Conservation (phyloP, 1,139 yeast species). For the Nakaseomyces glabratus region DNA sequence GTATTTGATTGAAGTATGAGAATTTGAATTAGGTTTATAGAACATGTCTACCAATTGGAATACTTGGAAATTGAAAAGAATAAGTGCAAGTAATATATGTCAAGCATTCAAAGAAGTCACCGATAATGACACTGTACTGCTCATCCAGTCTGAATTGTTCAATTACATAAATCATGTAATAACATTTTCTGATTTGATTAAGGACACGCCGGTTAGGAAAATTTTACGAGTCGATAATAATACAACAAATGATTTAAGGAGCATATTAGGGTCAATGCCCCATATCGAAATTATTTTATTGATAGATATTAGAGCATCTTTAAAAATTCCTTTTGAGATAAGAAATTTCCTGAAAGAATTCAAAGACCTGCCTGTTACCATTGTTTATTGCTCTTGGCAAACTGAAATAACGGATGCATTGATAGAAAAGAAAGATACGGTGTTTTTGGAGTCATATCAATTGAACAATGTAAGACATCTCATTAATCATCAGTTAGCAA, state of each 20-base stretch:
- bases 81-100: slow-evolving; percentile 14
- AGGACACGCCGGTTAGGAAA: slow-evolving; percentile 22
- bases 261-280: slow-evolving; percentile 11
- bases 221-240: slow-evolving; percentile 20
- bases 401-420: slow-evolving; percentile 14
- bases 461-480: no score
- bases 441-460: no score
- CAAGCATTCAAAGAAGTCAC: slow-evolving; percentile 14
- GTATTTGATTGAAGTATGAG: no score
- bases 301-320: slow-evolving; percentile 23
- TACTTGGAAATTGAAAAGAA: slow-evolving; percentile 20
- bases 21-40: no score
- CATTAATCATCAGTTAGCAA: no score
- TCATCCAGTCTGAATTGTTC: slow-evolving; percentile 20
- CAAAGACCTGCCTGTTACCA: slow-evolving; percentile 10
- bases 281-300: slow-evolving; percentile 19
- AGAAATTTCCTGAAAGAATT: slow-evolving; percentile 7
- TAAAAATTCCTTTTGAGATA: slow-evolving; percentile 16
- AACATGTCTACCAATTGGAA: slow-evolving; percentile 15
- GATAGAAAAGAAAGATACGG: slow-evolving; percentile 10
- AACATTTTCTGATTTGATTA: slow-evolving; percentile 23
- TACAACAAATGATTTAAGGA: slow-evolving; percentile 12
- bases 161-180: slow-evolving; percentile 19
- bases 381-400: slow-evolving; percentile 21
- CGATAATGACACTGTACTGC: slow-evolving; percentile 16